Base-by-base conservation (phyloP, 257 asterid species). In the Fraxinus pennsylvanica region DNA sequence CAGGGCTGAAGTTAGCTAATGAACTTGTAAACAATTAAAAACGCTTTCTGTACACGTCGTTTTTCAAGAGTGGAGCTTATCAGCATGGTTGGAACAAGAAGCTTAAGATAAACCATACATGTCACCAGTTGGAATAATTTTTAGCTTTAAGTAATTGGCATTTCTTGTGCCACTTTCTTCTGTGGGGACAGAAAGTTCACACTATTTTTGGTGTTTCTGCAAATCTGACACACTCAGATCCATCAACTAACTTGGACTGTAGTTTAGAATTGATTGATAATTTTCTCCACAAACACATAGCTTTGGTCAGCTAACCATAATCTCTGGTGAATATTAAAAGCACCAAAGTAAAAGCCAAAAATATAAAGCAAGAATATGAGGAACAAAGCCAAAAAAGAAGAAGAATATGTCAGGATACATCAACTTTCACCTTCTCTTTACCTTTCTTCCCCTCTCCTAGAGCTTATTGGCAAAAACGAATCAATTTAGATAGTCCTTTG, bases 301-400 rank as follows among this genome's bases (percentile, higher is more conserved):
- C 70, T 67, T 82, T 83, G 89, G 91, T 88, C 92, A 90, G 84
- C 87, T 80, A 83, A 75, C 73, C 76, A 86, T 79, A 36, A 76
- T 41, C 67, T 22, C 19, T 41, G 12, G 38, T 32, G 22, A 29
- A 68, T 3, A 38, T 45, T 45, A 75, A 66, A 80, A 45, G 72
- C 29, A 29, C 81, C 41, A 21, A 80, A 80, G 61, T 79, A 75
- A 80, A 82, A 77, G 78, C 79, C 84, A 73, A 82, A 71, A 54
- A 76, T 25, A 36, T 50, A 73, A 71, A 80, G 72, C 15, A 68
- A 54, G 52, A 78, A 57, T 27, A 50, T 47, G 59, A 33, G 68
- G 9, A 6, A 3, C 6, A 25, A 39, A 68, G 35, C 45, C 70
- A 38, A 72, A 21, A 65, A 10, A 69, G 25, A 17, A 54, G 57